Percentiles rank a stretch among this genome's conserved stretches.
Evolutionary conservation across 2,329 filamentous ascomycete genomes (phyloP).

Genomic region (Chrysoporthe deuterocubensis): DNA sequence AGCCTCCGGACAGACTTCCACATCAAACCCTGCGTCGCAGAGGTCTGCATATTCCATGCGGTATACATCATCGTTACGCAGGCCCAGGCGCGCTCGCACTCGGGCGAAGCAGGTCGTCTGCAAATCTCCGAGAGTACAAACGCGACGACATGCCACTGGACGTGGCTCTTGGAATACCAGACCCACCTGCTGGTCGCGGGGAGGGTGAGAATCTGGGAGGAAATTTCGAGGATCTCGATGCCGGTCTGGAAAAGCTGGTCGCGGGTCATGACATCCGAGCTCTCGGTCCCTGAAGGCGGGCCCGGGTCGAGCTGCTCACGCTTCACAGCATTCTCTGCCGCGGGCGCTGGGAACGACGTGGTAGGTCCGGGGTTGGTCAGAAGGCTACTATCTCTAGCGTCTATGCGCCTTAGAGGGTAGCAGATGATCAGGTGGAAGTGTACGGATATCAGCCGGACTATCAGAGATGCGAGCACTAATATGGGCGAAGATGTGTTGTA

Average conservation of each 20-base stretch:
- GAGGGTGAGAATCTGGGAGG: slow-evolving; percentile 66
- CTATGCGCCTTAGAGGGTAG: slow-evolving; percentile 1
- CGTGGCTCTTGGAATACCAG: slow-evolving; percentile 56
- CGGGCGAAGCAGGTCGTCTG: slow-evolving; percentile 52
- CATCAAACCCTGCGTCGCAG: slow-evolving; percentile 10
- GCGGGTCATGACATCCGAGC: slow-evolving; percentile 42
- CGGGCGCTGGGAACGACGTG: background rate
- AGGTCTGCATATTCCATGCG: background rate
- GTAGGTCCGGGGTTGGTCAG: background rate
- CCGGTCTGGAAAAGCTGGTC: slow-evolving; percentile 73
- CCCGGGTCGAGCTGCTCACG: background rate
- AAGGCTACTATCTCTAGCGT: background rate
- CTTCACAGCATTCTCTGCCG: background rate
- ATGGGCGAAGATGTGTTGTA: slow-evolving; percentile 17
- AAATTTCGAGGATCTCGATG: slow-evolving; percentile 71
- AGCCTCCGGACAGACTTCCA: slow-evolving; percentile 26
- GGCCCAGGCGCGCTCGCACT: slow-evolving; percentile 56
- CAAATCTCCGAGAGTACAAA: slow-evolving; percentile 53
- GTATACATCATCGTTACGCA: slow-evolving; percentile 37
- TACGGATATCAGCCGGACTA: slow-evolving; percentile 16
- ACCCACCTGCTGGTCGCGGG: slow-evolving; percentile 56
- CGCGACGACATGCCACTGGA: slow-evolving; percentile 56
- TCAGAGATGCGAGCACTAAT: background rate
- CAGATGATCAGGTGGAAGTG: slow-evolving; percentile 24
- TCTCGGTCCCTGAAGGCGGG: background rate